Conservation (phyloP, 257 asterid species). For the Buddleja alternifolia region DNA sequence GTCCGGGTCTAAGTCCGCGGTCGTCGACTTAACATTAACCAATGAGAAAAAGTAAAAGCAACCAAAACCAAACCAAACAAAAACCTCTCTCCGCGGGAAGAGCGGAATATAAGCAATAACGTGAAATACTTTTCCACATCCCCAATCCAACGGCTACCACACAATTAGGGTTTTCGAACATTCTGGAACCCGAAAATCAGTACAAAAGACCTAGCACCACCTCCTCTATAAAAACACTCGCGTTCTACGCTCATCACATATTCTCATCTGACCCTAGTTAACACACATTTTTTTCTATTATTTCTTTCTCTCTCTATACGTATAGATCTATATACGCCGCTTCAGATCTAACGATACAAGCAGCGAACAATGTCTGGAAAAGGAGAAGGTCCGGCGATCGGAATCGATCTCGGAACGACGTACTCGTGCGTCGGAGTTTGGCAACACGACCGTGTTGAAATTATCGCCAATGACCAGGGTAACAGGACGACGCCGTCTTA, state of each 20-base stretch:
- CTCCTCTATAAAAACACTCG: constrained; percentile 23
- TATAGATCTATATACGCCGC: neutral
- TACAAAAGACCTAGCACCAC: neutral
- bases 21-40: too few relatives aligned
- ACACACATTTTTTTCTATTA: neutral
- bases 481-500: constrained; percentile 57
- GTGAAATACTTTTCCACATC: neutral
- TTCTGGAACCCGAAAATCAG: constrained; percentile 35
- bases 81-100: constrained; percentile 3
- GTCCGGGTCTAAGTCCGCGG: too few relatives aligned
- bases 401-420: constrained; percentile 54
- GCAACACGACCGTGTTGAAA: constrained; percentile 55
- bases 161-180: constrained; percentile 30
- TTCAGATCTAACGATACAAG: neutral
- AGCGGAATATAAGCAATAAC: constrained; percentile 18
- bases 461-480: constrained; percentile 57
- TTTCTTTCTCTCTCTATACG: neutral
- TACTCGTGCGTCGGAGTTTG: constrained; percentile 56
- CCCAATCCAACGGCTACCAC: constrained; percentile 30
- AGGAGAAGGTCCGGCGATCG: constrained; percentile 55
- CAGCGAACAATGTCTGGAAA: constrained; percentile 37
- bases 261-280: constrained; percentile 27
- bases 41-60: constrained; percentile 10
- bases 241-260: neutral
- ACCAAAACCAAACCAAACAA: constrained; percentile 17